Conservation (phyloP, 2,329 filamentous ascomycete genomes). For the Fusarium oxysporum region DNA sequence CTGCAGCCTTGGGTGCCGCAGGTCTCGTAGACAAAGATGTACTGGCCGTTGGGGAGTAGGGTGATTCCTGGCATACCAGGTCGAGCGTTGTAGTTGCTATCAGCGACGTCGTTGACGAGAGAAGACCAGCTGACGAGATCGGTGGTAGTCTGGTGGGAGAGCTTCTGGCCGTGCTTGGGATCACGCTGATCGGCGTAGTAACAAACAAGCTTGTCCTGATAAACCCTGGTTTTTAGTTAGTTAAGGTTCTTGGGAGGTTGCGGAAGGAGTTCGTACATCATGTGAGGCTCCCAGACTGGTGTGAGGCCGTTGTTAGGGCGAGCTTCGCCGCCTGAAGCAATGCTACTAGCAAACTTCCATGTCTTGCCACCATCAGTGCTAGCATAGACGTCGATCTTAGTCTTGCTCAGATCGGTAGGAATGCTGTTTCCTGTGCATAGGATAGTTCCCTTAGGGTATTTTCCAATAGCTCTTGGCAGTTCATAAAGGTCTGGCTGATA, state of each 20-base stretch:
- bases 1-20: slow-evolving; percentile 58
- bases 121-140: slow-evolving; percentile 71
- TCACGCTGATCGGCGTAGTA: slow-evolving; percentile 81
- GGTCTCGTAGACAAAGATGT: slow-evolving; percentile 73
- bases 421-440: slow-evolving; percentile 72
- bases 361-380: slow-evolving; percentile 68
- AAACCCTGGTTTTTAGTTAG: slow-evolving; percentile 52
- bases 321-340: slow-evolving; percentile 72
- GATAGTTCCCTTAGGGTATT: slow-evolving; percentile 71
- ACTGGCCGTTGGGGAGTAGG: slow-evolving; percentile 63
- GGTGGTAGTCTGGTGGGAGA: slow-evolving; percentile 71
- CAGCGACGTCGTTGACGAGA: slow-evolving; percentile 68
- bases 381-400: slow-evolving; percentile 76
- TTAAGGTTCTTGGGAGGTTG: rapidly evolving
- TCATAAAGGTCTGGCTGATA: slow-evolving; percentile 78
- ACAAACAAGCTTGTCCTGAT: slow-evolving; percentile 69
- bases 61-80: slow-evolving; percentile 76
- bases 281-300: slow-evolving; percentile 81
- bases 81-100: slow-evolving; percentile 68
- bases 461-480: slow-evolving; percentile 67
- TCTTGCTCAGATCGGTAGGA: slow-evolving; percentile 68
- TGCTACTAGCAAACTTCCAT: slow-evolving; percentile 75
- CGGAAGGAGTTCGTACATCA: slow-evolving; percentile 54
- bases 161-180: slow-evolving; percentile 71
- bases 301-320: slow-evolving; percentile 72